phyloP scores from a whole-genome alignment of 176 grass and related monocot species.

The Phragmites australis region DNA sequence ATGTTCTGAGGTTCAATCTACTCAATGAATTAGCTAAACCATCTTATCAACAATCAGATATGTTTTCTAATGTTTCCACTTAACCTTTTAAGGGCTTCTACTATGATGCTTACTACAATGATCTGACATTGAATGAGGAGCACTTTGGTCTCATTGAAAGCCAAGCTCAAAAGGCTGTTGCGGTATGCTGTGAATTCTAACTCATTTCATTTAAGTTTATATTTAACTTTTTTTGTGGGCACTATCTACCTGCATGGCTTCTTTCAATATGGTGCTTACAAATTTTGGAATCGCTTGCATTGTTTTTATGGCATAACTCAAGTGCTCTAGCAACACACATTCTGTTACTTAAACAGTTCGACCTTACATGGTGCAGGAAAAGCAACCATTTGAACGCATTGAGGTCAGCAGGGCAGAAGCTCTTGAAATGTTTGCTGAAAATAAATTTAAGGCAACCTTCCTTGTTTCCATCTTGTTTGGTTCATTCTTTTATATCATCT shows the following conservation, averaged over 20 bases:
- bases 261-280: background rate
- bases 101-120: conserved; percentile 90
- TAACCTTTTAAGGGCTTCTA: conserved; percentile 78
- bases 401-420: conserved; percentile 91
- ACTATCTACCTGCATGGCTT: background rate
- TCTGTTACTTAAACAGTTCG: background rate
- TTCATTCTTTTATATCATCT: conserved; percentile 17
- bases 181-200: conserved; percentile 53
- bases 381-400: conserved; percentile 95
- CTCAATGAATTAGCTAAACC: background rate
- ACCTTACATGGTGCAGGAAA: conserved; percentile 66
- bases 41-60: background rate
- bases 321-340: conserved; percentile 16
- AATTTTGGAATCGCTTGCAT: background rate
- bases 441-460: conserved; percentile 86
- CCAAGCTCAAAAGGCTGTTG: conserved; percentile 87
- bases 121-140: conserved; percentile 81
- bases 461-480: background rate
- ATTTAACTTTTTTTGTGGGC: conserved; percentile 16
- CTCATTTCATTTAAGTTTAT: conserved; percentile 14
- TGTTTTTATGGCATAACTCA: conserved; percentile 8
- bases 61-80: conserved; percentile 34
- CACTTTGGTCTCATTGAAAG: conserved; percentile 78
- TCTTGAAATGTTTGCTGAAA: conserved; percentile 92
- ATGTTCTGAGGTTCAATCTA: background rate